Base-by-base conservation (phyloP, 371 early-diverging fungal species). In the Phascolomyces articulosus region DNA sequence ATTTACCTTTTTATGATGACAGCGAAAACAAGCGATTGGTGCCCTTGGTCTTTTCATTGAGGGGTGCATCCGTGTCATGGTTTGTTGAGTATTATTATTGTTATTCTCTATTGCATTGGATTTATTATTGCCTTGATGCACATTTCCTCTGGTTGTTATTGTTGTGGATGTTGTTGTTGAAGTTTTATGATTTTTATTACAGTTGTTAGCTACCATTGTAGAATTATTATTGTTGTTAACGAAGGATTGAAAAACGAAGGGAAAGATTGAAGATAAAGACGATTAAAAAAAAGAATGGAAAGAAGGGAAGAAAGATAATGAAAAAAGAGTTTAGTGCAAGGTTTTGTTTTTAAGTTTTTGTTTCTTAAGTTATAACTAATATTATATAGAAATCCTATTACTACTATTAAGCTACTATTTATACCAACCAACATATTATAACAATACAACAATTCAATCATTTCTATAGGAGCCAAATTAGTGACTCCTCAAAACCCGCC, bases 1-100 rank as follows among this genome's bases (percentile, higher is more conserved):
- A n/a, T n/a, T 23, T 67, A 67, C 73, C 67, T 73, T 73, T 69
- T 73, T 73, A 38, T 69, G 70, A 44, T 73, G 73, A 34, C 75
- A 74, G 8, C 75, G 59, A 51, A 64, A 70, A 55, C 75, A 74
- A n/a, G 75, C 75, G 44, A 74, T 74, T 47, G 71, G 71, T 48
- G 75, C 75, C 68, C 75, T 68, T 34, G 75, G 75, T 38, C 75
- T 62, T 65, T 71, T 74, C 55, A 63, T 63, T 23, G 73, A 67
- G 57, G 62, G 60, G 49, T 65, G 63, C 68, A 63, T 67, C 11
- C 63, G 53, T 59, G 68, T 67, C 54, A 63, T 67, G 24, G 61
- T 65, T 53, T 24, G 60, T 13, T 59, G 47, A 15, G 34, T 55
- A 11, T 61, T 61, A 8, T 21, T 51, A 38, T 24, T 49, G 51